phyloP scores from a whole-genome alignment of 495 filamentous ascomycete genomes.

The Annulohypoxylon nitens region DNA sequence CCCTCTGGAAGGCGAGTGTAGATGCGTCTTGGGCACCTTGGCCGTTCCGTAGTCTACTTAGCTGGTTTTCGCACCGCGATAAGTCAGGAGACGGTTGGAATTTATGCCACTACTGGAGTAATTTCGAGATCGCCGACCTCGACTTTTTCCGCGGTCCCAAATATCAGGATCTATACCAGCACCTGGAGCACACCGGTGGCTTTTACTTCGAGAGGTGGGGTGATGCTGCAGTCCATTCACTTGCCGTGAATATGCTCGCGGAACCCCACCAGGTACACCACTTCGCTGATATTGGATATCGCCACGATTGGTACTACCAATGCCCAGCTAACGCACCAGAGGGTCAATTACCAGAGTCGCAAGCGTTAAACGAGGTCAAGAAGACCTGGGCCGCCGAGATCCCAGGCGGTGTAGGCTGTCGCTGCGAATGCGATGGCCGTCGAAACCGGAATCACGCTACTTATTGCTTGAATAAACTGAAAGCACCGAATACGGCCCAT shows the following conservation, averaged over 20 bases:
- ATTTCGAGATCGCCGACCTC: slow-evolving; percentile 68
- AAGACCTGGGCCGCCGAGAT: slow-evolving; percentile 52
- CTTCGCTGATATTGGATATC: slow-evolving; percentile 67
- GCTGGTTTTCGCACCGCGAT: slow-evolving; percentile 56
- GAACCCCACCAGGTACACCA: slow-evolving; percentile 64
- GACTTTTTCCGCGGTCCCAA: slow-evolving; percentile 64
- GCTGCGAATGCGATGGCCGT: slow-evolving; percentile 60
- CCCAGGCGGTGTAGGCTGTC: slow-evolving; percentile 58
- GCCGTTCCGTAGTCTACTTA: slow-evolving; percentile 55
- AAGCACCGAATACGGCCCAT: slow-evolving; percentile 53
- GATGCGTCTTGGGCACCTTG: slow-evolving; percentile 56
- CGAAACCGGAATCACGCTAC: slow-evolving; percentile 50
- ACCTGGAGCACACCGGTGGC: slow-evolving; percentile 62
- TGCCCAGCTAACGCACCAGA: slow-evolving; percentile 61
- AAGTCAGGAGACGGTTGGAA: slow-evolving; percentile 61
- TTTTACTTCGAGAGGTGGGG: slow-evolving; percentile 71
- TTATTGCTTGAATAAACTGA: slow-evolving; percentile 55
- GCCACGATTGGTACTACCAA: slow-evolving; percentile 63
- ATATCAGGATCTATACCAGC: slow-evolving; percentile 64
- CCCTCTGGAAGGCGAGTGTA: slow-evolving; percentile 58
- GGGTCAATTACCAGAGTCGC: slow-evolving; percentile 53
- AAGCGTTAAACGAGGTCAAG: slow-evolving; percentile 46
- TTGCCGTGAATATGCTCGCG: slow-evolving; percentile 65
- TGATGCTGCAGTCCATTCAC: slow-evolving; percentile 67
- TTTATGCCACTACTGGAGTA: slow-evolving; percentile 70